phyloP scores from a whole-genome alignment of 345 rosid species.

The Hibiscus trionum region DNA sequence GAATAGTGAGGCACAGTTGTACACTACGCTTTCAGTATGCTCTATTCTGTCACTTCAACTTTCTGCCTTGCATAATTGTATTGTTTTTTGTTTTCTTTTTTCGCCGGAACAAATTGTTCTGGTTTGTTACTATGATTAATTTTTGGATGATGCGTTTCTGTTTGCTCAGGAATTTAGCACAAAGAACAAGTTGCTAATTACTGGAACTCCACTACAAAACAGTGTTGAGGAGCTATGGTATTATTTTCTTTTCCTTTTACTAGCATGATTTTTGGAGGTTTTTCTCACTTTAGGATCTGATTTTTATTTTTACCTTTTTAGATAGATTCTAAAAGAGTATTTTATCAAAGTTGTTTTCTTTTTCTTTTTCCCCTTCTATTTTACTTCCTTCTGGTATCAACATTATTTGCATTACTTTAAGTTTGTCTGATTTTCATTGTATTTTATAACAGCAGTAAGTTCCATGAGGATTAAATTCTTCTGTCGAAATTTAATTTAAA shows the following conservation, averaged over 20 bases:
- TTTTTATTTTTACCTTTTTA: not conserved
- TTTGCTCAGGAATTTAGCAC: conserved; percentile 83
- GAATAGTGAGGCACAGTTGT: conserved; percentile 96
- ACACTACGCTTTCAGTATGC: conserved; percentile 79
- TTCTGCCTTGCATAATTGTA: not conserved
- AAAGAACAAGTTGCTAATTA: conserved; percentile 90
- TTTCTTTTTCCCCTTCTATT: too few species aligned
- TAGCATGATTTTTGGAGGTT: not conserved
- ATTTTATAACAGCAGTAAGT: not conserved
- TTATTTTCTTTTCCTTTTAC: conserved; percentile 10
- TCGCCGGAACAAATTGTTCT: not conserved
- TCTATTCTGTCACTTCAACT: conserved; percentile 5
- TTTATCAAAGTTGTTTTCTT: too few species aligned
- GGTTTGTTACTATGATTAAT: conserved; percentile 14
- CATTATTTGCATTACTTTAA: not conserved
- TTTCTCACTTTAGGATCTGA: not conserved
- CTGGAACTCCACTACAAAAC: conserved; percentile 98
- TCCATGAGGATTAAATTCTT: not conserved
- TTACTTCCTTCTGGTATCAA: not conserved
- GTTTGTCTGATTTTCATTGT: not conserved
- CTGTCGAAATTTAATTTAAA: not conserved
- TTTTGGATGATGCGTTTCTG: conserved; percentile 6
- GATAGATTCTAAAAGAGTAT: too few species aligned
- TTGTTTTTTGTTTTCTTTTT: too few species aligned
- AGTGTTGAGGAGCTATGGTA: conserved; percentile 99